Evolutionary conservation across 1,284 basidiomycete species (phyloP).

Genomic region (Anthracocystis walkeri): DNA sequence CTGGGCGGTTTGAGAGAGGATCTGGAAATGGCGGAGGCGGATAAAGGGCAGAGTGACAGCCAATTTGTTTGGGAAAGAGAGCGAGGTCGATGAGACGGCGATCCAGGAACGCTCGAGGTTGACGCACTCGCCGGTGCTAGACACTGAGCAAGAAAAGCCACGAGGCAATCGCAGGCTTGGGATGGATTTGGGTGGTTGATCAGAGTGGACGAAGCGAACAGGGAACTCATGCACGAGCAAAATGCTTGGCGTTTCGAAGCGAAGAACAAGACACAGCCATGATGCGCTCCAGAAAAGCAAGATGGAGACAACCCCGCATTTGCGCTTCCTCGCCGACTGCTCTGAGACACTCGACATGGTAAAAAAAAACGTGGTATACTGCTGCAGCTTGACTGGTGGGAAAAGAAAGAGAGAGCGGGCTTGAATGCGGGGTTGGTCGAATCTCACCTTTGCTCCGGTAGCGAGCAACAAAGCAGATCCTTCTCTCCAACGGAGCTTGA

Average conservation of each 20-base stretch:
- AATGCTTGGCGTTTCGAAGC: constrained; percentile 24
- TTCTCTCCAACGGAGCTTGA: constrained; percentile 5
- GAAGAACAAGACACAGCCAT: constrained; percentile 18
- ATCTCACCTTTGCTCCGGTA: constrained; percentile 16
- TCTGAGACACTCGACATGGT: neutral
- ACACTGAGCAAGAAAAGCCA: constrained; percentile 11
- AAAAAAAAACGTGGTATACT: too few species aligned
- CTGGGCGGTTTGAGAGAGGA: neutral
- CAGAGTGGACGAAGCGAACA: constrained; percentile 4
- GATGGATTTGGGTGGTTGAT: neutral
- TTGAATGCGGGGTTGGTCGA: constrained; percentile 9
- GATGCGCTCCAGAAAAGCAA: constrained; percentile 20
- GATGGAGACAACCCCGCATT: neutral
- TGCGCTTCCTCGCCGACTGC: neutral
- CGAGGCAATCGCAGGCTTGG: constrained; percentile 13
- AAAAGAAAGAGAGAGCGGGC: neutral
- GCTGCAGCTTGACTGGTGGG: neutral
- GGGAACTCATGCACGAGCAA: neutral
- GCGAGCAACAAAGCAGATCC: constrained; percentile 23
- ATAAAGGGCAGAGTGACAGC: neutral
- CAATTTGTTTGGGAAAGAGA: constrained; percentile 10
- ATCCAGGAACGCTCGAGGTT: constrained; percentile 32
- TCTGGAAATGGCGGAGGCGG: neutral
- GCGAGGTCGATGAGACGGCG: constrained; percentile 11
- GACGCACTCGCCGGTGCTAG: constrained; percentile 12